Evolutionary conservation across 23 red algal species (phyloP).

Genomic region (Gracilaria caudata): DNA sequence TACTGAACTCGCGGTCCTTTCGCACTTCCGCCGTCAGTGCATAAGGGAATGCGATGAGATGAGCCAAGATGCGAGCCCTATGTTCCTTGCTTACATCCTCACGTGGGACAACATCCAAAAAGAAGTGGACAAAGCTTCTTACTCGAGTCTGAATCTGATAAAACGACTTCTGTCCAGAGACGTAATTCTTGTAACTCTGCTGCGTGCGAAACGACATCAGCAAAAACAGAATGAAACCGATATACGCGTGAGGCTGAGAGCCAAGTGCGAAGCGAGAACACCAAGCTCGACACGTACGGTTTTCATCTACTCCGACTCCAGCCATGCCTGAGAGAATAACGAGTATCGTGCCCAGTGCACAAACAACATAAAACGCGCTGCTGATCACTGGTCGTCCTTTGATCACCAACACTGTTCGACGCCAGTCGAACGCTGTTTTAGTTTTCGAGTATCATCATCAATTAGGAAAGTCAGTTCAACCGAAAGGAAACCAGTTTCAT

Average conservation of each 20-base stretch:
- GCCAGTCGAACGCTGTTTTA: constrained; percentile 38
- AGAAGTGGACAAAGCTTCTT: not conserved
- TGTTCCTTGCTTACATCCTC: constrained; percentile 3
- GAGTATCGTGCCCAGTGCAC: constrained; percentile 13
- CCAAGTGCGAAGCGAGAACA: constrained; percentile 35
- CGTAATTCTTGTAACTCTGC: constrained; percentile 40
- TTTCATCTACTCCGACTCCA: not conserved
- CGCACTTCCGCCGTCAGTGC: constrained; percentile 16
- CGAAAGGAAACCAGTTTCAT: not conserved
- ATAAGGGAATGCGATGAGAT: constrained; percentile 20
- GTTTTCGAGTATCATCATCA: not conserved
- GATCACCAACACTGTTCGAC: constrained; percentile 29
- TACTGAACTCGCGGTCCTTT: constrained; percentile 9
- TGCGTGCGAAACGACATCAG: constrained; percentile 37
- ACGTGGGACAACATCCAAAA: constrained; percentile 18
- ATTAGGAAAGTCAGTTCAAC: not conserved
- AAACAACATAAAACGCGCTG: constrained; percentile 19
- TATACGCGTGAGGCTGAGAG: constrained; percentile 30
- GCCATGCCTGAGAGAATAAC: constrained; percentile 25
- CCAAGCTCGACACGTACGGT: constrained; percentile 38
- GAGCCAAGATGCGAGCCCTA: constrained; percentile 4
- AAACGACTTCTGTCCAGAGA: constrained; percentile 18
- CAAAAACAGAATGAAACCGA: constrained; percentile 43
- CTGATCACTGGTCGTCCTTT: constrained; percentile 33
- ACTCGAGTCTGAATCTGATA: constrained; percentile 41